Conservation (phyloP, 192 early-diverging fungal species). For the Hyaloraphidium curvatum region DNA sequence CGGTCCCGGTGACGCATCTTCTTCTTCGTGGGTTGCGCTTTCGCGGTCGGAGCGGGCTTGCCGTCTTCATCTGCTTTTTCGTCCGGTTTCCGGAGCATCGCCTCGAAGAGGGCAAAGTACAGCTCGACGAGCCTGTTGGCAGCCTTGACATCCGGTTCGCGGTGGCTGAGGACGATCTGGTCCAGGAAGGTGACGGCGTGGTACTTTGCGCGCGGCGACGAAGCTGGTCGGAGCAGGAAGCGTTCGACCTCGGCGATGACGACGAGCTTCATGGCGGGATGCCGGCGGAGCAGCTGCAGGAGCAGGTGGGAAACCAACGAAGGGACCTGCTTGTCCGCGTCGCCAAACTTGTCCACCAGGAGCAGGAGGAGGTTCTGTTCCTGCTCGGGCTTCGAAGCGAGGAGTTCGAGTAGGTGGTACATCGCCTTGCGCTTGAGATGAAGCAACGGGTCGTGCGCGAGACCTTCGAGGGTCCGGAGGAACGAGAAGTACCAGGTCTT, state of each 20-base stretch:
- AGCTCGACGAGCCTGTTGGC: slow-evolving; percentile 73
- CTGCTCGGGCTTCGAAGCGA: slow-evolving; percentile 79
- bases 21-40: neutral
- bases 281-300: slow-evolving; percentile 50
- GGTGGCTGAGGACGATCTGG: slow-evolving; percentile 59
- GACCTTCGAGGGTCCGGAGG: slow-evolving; percentile 67
- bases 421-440: slow-evolving; percentile 71
- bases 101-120: slow-evolving; percentile 82
- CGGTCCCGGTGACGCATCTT: no score
- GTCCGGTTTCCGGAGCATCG: slow-evolving; percentile 33
- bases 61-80: slow-evolving; percentile 30
- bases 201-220: slow-evolving; percentile 66
- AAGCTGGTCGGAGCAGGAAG: slow-evolving; percentile 52
- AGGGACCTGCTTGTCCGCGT: neutral
- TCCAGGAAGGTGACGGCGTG: slow-evolving; percentile 81
- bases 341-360: slow-evolving; percentile 71
- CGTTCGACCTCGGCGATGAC: slow-evolving; percentile 79
- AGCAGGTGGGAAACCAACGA: slow-evolving; percentile 29
- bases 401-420: slow-evolving; percentile 49
- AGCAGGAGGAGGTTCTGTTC: slow-evolving; percentile 84
- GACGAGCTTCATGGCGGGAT: slow-evolving; percentile 73
- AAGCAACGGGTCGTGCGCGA: slow-evolving; percentile 67
- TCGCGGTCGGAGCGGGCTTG: slow-evolving; percentile 10
- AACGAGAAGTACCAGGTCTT: slow-evolving; percentile 86
- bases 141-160: slow-evolving; percentile 39